Evolutionary conservation across 768 basidiomycete species (phyloP).

Genomic region (Tricholoma hemisulphureum): DNA sequence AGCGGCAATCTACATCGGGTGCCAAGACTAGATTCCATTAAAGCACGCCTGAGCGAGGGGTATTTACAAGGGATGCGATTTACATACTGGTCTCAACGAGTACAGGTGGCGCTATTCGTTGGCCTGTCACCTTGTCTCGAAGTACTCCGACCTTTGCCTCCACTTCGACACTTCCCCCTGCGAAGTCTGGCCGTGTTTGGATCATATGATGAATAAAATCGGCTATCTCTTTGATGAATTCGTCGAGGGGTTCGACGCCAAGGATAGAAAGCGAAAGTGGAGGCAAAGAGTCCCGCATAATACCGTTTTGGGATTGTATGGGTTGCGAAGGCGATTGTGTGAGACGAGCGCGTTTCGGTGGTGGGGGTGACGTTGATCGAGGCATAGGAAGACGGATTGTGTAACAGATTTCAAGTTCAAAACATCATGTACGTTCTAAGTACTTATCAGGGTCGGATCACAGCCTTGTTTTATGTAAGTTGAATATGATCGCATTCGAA

Average conservation of each 20-base stretch:
- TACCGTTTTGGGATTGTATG: conserved; percentile 24
- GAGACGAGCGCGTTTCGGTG: conserved; percentile 30
- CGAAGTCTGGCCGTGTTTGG: conserved; percentile 49
- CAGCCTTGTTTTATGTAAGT: too few species aligned
- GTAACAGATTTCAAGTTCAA: neutral
- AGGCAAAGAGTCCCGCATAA: conserved; percentile 38
- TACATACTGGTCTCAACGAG: conserved; percentile 81
- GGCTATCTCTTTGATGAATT: conserved; percentile 88
- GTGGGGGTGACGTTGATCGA: conserved; percentile 29
- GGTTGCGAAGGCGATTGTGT: conserved; percentile 15
- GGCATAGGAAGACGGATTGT: conserved; percentile 12
- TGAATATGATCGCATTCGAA: neutral
- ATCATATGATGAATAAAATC: conserved; percentile 84
- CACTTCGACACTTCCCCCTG: conserved; percentile 66
- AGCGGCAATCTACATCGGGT: conserved; percentile 66
- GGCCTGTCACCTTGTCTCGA: conserved; percentile 52
- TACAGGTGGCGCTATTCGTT: conserved; percentile 67
- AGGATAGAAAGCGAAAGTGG: conserved; percentile 80
- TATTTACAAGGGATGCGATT: conserved; percentile 5
- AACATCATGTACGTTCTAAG: neutral
- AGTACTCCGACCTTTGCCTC: conserved; percentile 89
- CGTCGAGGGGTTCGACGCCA: conserved; percentile 87
- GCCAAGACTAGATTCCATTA: conserved; percentile 55
- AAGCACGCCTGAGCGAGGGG: conserved; percentile 7
- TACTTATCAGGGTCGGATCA: too few species aligned